Conservation (phyloP, 345 rosid genomes). For the Populus pruinosa region DNA sequence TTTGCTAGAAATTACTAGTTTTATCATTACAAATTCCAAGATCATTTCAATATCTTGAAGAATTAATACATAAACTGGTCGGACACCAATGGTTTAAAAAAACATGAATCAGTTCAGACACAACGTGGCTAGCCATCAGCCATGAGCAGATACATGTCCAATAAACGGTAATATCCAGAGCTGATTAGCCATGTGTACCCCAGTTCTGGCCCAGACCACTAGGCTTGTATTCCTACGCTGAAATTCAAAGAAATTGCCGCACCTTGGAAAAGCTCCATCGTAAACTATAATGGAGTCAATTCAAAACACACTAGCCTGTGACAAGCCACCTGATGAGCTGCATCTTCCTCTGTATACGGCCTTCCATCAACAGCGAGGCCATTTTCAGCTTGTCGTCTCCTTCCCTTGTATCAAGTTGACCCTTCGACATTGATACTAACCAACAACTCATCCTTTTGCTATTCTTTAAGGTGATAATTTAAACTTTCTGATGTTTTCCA, state of each 20-base stretch:
- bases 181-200: neutral
- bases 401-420: neutral
- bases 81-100: too few relatives aligned
- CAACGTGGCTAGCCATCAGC: neutral
- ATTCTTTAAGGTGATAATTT: neutral
- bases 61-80: too few relatives aligned
- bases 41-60: too few relatives aligned
- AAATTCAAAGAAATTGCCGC: neutral
- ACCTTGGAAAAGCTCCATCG: neutral
- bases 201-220: neutral
- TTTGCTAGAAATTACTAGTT: too few relatives aligned
- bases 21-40: too few relatives aligned
- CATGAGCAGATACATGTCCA: neutral
- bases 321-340: slow-evolving; percentile 10
- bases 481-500: neutral
- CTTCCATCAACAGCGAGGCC: neutral
- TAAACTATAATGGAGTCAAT: slow-evolving; percentile 21
- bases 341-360: slow-evolving; percentile 9
- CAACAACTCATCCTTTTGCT: neutral
- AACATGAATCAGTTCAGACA: neutral
- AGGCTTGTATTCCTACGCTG: neutral
- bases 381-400: neutral
- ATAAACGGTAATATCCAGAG: neutral
- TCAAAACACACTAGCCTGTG: slow-evolving; percentile 20
- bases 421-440: slow-evolving; percentile 8